Conservation (phyloP, 2,329 filamentous ascomycete species). For the Alternaria consortialis region DNA sequence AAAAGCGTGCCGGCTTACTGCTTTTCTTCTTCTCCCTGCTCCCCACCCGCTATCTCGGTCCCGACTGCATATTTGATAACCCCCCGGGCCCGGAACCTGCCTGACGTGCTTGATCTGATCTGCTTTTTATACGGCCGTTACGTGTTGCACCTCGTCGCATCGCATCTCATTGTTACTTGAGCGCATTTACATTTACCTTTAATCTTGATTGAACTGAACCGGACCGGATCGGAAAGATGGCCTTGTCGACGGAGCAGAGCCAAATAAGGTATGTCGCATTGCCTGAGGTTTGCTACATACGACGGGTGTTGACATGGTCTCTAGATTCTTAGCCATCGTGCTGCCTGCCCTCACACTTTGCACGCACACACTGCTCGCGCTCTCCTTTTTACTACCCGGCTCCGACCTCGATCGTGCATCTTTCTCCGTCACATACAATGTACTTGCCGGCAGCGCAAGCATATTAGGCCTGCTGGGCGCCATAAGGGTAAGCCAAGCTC, state of each 20-base stretch:
- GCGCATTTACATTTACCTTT: not conserved
- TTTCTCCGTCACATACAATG: conserved; percentile 51
- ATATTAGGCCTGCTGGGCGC: conserved; percentile 56
- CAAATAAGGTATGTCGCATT: conserved; percentile 18
- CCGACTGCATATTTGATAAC: conserved; percentile 1
- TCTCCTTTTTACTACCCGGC: conserved; percentile 33
- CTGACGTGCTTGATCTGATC: conserved; percentile 4
- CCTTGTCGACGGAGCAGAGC: conserved; percentile 10
- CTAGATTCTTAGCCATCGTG: conserved; percentile 40
- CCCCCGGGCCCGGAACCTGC: not conserved
- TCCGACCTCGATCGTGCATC: conserved; percentile 41
- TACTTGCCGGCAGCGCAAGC: conserved; percentile 52
- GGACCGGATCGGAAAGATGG: conserved; percentile 1
- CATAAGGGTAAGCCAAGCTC: conserved; percentile 49
- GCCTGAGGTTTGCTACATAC: not conserved
- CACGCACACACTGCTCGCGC: conserved; percentile 37
- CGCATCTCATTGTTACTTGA: not conserved
- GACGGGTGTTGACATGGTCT: conserved; percentile 1
- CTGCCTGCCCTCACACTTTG: conserved; percentile 40
- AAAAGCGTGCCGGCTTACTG: not conserved
- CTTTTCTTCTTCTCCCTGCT: not conserved
- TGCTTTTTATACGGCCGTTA: not conserved
- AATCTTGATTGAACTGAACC: not conserved
- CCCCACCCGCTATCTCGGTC: not conserved
- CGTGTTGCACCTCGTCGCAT: not conserved